Base-by-base conservation (phyloP, 768 basidiomycete species). In the Trametes coccinea region DNA sequence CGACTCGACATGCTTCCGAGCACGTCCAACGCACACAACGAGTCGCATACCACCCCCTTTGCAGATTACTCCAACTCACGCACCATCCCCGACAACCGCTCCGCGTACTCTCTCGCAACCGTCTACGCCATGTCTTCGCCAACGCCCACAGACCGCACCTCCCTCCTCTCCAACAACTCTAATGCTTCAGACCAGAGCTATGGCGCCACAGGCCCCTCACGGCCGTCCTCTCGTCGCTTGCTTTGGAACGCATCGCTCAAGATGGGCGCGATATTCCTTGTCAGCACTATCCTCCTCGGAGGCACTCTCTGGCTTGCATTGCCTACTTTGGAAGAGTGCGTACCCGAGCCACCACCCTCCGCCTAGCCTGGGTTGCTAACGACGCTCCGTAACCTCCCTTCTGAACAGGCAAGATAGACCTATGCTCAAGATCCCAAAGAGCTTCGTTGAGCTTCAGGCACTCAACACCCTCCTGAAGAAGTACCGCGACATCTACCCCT, bases 381-480 rank as follows among this genome's bases (percentile, higher is more conserved):
- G 34, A 37, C 34, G 5, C 11, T 37, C 34, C 34, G 6, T 11
- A 50, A 13, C 48, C 11, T 39, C 22, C 51, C 27, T n/a, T 37
- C 39, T 7, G 41, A 47, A 34, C 70, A 93, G 92, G 43, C 84
- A 79, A 52, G 94, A 98, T 78, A 84, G 87, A 40, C 85, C 84
- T 0, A 71, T 82, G 31, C 80, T 98, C 29, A 88, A 85, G 67
- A 83, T 98, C 54, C 96, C 96, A 11, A 92, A 89, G 72, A 91
- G 89, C 3, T 98, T 98, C 66, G 82, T 80, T 17, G 87, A 98
- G 72, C 81, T 98, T 10, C 87, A 98, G 70, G 86, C 84, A 6
- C 82, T 98, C 53, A 97, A 98, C 71, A 78, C 72, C 22, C 85
- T 95, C 5, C 78, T 95, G 41, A 94, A 93, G 81, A 96, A 96